Evolutionary conservation across 306 rosid genomes (phyloP).

Genomic region (Amphicarpaea edgeworthii): DNA sequence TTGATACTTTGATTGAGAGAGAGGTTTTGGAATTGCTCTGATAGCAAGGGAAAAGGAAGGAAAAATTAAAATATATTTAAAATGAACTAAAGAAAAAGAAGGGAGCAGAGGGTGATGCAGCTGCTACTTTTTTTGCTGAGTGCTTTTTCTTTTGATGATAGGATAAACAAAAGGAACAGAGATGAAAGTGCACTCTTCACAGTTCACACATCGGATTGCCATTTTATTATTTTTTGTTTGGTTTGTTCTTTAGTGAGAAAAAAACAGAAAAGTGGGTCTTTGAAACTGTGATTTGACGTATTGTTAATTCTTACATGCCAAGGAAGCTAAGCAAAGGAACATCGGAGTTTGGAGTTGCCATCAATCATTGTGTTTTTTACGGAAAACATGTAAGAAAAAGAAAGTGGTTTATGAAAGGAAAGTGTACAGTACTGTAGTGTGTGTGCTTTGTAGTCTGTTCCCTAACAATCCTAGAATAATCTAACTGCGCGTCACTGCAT

Average conservation of each 20-base stretch:
- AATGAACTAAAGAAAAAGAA: constrained; percentile 38
- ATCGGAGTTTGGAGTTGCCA: constrained; percentile 37
- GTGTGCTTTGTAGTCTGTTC: background rate
- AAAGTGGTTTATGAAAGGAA: background rate
- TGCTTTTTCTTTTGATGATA: constrained; percentile 43
- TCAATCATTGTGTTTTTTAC: constrained; percentile 40
- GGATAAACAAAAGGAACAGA: constrained; percentile 29
- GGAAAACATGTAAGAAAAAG: constrained; percentile 40
- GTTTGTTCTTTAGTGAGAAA: constrained; percentile 26
- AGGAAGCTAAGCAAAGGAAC: constrained; percentile 25
- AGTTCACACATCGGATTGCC: constrained; percentile 26
- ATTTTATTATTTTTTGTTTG: background rate
- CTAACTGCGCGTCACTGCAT: background rate
- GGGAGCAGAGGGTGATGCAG: constrained; percentile 28
- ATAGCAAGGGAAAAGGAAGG: constrained; percentile 53
- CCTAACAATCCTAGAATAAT: background rate
- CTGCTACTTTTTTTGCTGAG: constrained; percentile 30
- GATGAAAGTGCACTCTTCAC: constrained; percentile 7
- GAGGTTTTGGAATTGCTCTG: constrained; percentile 71
- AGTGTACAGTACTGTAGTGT: background rate
- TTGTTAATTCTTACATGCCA: constrained; percentile 26
- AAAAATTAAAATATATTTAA: constrained; percentile 21
- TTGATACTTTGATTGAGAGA: constrained; percentile 75
- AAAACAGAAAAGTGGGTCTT: constrained; percentile 39
- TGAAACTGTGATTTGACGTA: constrained; percentile 34